A percentile compares a stretch with the other conserved stretches of the same genome.
Evolutionary conservation across 2,329 filamentous ascomycete genomes (phyloP).

Genomic region (Rutstroemia sp.): DNA sequence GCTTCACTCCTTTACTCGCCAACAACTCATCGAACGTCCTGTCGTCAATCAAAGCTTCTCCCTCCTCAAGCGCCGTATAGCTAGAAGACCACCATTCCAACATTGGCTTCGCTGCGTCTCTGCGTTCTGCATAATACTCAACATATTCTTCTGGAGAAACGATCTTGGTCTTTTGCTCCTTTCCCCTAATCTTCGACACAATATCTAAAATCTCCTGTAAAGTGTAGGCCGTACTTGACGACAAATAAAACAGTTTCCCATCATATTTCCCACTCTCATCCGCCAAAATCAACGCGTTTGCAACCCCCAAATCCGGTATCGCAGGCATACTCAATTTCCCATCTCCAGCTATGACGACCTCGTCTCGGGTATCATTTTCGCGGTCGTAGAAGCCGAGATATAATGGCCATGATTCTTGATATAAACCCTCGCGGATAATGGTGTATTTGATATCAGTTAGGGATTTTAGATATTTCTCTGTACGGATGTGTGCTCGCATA

Average conservation of each 20-base stretch:
- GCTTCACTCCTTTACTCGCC: background rate
- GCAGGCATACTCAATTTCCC: conserved; percentile 20
- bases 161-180: background rate
- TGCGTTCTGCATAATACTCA: background rate
- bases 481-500: conserved; percentile 19
- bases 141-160: background rate
- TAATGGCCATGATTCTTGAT: conserved; percentile 24
- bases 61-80: background rate
- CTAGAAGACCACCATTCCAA: conserved; percentile 2
- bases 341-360: conserved; percentile 23
- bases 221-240: background rate
- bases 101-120: background rate
- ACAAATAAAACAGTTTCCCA: conserved; percentile 2
- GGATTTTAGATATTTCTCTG: conserved; percentile 16
- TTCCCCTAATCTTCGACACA: background rate
- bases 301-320: conserved; percentile 22
- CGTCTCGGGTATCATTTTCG: conserved; percentile 14
- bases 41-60: background rate
- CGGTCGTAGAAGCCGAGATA: conserved; percentile 21
- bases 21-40: background rate
- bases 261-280: conserved; percentile 5
- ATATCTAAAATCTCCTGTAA: background rate
- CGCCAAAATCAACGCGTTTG: conserved; percentile 17
- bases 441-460: conserved; percentile 13
- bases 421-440: conserved; percentile 23